Evolutionary conservation across 768 basidiomycete species (phyloP).

Genomic region (Phanerochaete carnosa): DNA sequence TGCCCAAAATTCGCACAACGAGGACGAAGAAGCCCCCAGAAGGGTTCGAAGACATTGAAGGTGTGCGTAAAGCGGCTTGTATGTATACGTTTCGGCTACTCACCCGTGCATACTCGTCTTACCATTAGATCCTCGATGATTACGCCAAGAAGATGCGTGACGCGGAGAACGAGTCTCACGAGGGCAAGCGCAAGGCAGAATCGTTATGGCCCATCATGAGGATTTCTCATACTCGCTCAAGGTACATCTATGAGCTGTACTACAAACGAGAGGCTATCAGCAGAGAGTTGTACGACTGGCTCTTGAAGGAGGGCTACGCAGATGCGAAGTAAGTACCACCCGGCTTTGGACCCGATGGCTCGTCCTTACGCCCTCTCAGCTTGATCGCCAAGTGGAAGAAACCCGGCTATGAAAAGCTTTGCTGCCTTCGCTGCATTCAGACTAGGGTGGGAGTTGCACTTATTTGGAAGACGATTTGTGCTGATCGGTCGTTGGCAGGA

Average conservation of each 20-base stretch:
- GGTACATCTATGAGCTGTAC: slow-evolving; percentile 97
- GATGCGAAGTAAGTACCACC: slow-evolving; percentile 78
- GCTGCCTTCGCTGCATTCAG: slow-evolving; percentile 95
- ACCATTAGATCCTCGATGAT: slow-evolving; percentile 84
- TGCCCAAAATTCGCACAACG: slow-evolving; percentile 93
- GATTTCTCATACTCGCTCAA: slow-evolving; percentile 91
- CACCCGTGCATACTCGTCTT: neutral
- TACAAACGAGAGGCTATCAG: slow-evolving; percentile 97
- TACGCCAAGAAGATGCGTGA: slow-evolving; percentile 99
- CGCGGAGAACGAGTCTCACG: slow-evolving; percentile 97
- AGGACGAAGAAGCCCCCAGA: slow-evolving; percentile 94
- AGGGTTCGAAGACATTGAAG: slow-evolving; percentile 92
- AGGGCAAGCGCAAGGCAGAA: slow-evolving; percentile 94
- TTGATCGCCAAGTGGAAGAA: slow-evolving; percentile 99
- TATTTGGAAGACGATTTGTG: neutral
- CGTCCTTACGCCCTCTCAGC: slow-evolving; percentile 36
- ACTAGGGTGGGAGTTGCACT: slow-evolving; percentile 54
- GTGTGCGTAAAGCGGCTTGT: slow-evolving; percentile 38
- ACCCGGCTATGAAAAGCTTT: slow-evolving; percentile 95
- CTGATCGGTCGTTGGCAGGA: slow-evolving; percentile 48
- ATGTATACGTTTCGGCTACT: neutral
- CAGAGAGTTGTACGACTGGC: slow-evolving; percentile 93
- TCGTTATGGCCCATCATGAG: slow-evolving; percentile 98
- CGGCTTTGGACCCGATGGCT: neutral
- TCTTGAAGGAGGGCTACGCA: slow-evolving; percentile 94